These are phyloP conservation scores for Penicillium pulvis DNA, from an alignment of 495 filamentous ascomycete species.

Conservation along the genomic window DNA sequence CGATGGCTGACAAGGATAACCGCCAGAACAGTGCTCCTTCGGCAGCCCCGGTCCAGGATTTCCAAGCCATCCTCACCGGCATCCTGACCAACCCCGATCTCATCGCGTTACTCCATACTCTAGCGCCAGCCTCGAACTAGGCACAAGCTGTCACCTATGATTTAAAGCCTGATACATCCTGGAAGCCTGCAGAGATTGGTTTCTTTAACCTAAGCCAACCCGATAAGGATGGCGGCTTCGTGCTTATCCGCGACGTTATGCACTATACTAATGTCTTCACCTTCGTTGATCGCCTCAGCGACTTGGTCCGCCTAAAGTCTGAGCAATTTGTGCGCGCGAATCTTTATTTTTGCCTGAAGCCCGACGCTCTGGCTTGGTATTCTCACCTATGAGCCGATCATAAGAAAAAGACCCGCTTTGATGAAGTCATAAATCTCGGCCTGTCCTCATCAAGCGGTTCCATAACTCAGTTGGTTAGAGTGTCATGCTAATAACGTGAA, in stretches of 20 bases:
- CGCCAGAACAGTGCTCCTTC: too few relatives aligned
- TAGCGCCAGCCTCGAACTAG: too few relatives aligned
- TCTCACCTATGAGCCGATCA: not conserved
- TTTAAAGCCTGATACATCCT: not conserved
- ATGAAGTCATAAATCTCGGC: too few relatives aligned
- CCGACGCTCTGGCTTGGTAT: not conserved
- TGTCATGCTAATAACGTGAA: constrained; percentile 29
- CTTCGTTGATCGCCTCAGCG: not conserved
- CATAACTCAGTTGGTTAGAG: constrained; percentile 31
- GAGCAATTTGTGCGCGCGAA: not conserved
- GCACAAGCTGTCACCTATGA: too few relatives aligned
- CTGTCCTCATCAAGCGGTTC: too few relatives aligned
- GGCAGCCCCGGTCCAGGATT: too few relatives aligned
- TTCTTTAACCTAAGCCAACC: not conserved
- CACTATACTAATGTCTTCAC: not conserved
- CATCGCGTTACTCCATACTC: too few relatives aligned
- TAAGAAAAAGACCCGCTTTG: too few relatives aligned
- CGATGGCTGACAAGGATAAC: too few relatives aligned
- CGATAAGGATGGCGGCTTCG: not conserved
- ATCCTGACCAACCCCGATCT: too few relatives aligned
- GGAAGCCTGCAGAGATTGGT: not conserved
- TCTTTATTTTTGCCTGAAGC: constrained; percentile 1
- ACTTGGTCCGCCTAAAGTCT: not conserved
- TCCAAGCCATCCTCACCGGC: too few relatives aligned
- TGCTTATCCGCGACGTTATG: not conserved